Evolutionary conservation across 2,329 filamentous ascomycete genomes (phyloP).

Genomic region (Pseudofabraea citricarpa): DNA sequence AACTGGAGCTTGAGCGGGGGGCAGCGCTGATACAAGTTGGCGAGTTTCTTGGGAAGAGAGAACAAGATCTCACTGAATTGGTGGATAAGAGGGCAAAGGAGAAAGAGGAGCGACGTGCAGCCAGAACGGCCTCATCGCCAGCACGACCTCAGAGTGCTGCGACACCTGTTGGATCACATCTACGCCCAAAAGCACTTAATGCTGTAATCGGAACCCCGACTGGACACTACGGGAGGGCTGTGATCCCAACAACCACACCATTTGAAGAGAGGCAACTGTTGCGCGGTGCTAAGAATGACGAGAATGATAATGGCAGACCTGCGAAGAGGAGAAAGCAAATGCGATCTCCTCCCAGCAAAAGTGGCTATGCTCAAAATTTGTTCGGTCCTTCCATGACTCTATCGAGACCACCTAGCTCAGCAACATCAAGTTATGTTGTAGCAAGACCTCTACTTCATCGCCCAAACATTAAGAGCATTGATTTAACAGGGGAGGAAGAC

Average conservation of each 20-base stretch:
- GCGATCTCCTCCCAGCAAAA: conserved; percentile 36
- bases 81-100: conserved; percentile 64
- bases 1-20: conserved; percentile 72
- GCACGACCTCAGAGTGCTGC: conserved; percentile 12
- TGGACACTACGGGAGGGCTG: conserved; percentile 57
- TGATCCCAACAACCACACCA: conserved; percentile 54
- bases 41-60: conserved; percentile 64
- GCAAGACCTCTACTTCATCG: too few species aligned
- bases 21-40: conserved; percentile 75
- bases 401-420: conserved; percentile 27
- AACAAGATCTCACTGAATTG: conserved; percentile 75
- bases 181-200: conserved; percentile 54
- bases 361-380: conserved; percentile 45
- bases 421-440: conserved; percentile 4
- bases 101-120: conserved; percentile 41
- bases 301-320: conserved; percentile 25
- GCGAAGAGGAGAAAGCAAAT: conserved; percentile 38
- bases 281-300: conserved; percentile 5
- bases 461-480: conserved; percentile 12
- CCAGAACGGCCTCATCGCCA: conserved; percentile 24
- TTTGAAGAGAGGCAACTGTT: conserved; percentile 52
- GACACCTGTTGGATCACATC: conserved; percentile 33
- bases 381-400: conserved; percentile 43
- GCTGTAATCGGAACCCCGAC: conserved; percentile 61
- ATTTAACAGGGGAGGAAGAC: conserved; percentile 20